Percentiles rank a stretch among this genome's conserved stretches.
phyloP scores from a whole-genome alignment of 306 rosid genomes.

The Cyamopsis tetragonoloba region DNA sequence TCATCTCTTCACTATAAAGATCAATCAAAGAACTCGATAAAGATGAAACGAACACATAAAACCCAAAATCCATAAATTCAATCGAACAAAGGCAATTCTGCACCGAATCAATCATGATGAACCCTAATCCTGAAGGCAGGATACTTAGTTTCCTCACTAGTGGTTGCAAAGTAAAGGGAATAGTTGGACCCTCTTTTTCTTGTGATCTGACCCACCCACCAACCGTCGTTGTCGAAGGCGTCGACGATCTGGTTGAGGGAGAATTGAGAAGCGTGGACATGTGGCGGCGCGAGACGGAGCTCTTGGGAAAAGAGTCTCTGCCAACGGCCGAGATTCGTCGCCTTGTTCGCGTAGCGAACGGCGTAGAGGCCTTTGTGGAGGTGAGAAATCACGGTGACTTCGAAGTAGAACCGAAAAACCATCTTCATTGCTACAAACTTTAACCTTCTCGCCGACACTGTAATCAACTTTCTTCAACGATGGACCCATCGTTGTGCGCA shows the following conservation, averaged over 20 bases:
- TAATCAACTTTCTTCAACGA: constrained; percentile 2
- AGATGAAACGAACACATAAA: no score
- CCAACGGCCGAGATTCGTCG: constrained; percentile 7
- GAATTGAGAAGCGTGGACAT: background rate
- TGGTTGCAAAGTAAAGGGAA: constrained; percentile 8
- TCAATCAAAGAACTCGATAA: no score
- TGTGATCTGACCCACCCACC: constrained; percentile 38
- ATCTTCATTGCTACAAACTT: constrained; percentile 12
- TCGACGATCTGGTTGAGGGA: constrained; percentile 27
- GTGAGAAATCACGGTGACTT: background rate
- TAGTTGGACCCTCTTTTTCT: constrained; percentile 10
- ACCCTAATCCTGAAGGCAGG: constrained; percentile 11
- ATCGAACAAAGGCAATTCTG: constrained; percentile 20
- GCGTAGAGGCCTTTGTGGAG: constrained; percentile 20
- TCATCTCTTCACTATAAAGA: no score
- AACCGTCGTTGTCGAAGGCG: constrained; percentile 50
- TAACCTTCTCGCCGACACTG: background rate
- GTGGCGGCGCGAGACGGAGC: constrained; percentile 38
- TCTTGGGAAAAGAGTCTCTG: constrained; percentile 22
- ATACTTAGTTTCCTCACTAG: background rate
- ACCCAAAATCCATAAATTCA: no score
- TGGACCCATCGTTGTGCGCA: no score
- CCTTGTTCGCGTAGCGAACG: constrained; percentile 30
- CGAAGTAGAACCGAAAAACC: constrained; percentile 10
- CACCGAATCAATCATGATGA: constrained; percentile 28